These are phyloP conservation scores for Cryptosporidium felis DNA, from an alignment of 169 alveolate species.

Conservation along the genomic window DNA sequence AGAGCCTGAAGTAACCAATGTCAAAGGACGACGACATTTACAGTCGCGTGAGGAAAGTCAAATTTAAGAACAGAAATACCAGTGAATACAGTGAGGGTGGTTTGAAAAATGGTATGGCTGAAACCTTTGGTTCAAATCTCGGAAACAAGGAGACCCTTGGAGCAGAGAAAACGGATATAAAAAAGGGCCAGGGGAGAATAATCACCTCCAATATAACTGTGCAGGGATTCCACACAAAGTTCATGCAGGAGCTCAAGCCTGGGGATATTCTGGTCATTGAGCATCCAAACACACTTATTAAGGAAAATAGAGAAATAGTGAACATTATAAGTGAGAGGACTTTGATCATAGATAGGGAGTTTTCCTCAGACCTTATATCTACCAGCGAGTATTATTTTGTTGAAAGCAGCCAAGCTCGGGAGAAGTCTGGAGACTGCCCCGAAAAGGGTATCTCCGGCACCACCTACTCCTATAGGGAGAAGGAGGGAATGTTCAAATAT, in stretches of 20 bases:
- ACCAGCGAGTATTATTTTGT: constrained; percentile 70
- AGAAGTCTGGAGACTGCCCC: neutral
- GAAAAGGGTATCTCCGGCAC: neutral
- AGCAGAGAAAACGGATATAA: neutral
- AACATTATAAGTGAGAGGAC: constrained; percentile 71
- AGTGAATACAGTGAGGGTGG: no score
- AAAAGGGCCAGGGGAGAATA: constrained; percentile 74
- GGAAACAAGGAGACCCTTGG: no score
- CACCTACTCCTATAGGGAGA: constrained; percentile 73
- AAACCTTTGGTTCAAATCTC: no score
- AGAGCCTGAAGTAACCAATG: no score
- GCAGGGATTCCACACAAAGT: constrained; percentile 78
- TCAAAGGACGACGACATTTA: no score
- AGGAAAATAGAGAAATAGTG: constrained; percentile 52
- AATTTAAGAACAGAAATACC: neutral
- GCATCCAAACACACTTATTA: constrained; percentile 72
- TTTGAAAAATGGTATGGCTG: no score
- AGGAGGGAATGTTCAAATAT: constrained; percentile 76
- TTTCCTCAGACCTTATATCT: constrained; percentile 72
- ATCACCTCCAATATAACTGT: constrained; percentile 66
- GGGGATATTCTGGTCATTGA: constrained; percentile 72
- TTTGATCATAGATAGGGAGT: constrained; percentile 62
- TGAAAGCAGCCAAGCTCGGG: neutral
- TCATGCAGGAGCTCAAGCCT: constrained; percentile 69
- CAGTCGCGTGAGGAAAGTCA: constrained; percentile 19